Evolutionary conservation across 305 asterid species (phyloP).

Genomic region (Striga hermonthica): DNA sequence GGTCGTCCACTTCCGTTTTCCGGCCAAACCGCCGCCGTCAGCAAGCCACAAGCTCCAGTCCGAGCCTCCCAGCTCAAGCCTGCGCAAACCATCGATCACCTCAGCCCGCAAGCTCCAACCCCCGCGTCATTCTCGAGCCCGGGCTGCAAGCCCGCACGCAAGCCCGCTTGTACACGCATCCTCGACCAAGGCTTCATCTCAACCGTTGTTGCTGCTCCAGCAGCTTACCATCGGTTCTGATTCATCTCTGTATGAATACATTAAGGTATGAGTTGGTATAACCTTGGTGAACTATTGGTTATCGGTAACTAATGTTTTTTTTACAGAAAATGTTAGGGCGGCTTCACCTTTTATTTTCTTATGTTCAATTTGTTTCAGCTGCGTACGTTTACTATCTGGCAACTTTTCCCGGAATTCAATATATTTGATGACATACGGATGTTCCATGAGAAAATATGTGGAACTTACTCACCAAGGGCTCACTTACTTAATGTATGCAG

Average conservation of each 20-base stretch:
- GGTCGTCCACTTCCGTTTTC: no score
- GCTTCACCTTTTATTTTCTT: constrained; percentile 8
- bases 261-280: constrained; percentile 52
- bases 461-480: constrained; percentile 68
- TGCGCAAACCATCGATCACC: no score
- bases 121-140: no score
- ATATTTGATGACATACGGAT: constrained; percentile 52
- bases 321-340: no score
- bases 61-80: no score
- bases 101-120: no score
- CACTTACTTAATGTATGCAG: constrained; percentile 74
- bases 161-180: no score
- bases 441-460: constrained; percentile 64
- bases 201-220: constrained; percentile 60
- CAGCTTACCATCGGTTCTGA: constrained; percentile 71
- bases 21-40: no score
- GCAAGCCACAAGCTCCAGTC: no score
- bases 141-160: no score
- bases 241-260: constrained; percentile 69
- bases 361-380: no score
- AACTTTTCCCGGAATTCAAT: constrained; percentile 55
- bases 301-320: no score
- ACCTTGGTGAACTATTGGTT: constrained; percentile 14
- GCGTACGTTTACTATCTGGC: neutral
- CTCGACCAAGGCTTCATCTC: constrained; percentile 42